Base-by-base conservation (phyloP, 257 asterid species). In the Agastache rugosa region DNA sequence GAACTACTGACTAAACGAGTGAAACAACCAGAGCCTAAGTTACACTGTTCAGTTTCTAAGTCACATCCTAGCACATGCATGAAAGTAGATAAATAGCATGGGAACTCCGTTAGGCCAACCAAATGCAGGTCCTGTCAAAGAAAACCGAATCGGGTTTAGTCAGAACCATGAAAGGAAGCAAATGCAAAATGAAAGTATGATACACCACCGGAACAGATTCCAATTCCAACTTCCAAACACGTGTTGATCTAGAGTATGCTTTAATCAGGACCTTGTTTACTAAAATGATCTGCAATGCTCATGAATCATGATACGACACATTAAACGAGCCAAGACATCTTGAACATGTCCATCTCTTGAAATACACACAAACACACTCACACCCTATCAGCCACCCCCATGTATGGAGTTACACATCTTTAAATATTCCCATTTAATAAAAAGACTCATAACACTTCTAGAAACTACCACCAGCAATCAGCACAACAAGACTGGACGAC, bases 391-490 rank as follows among this genome's bases (percentile, higher is more conserved):
- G 29, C 5, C 34, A 29, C 34, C 5, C 34, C 34, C 34, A 2
- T 29, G 34, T 29, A 29, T 29, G 34, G 34, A 29, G 34, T 29
- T 29, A 3, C 34, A 29, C 34, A 29, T 29, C 34, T 29, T 45
- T 50, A 53, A 53, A 6, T 20, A 42, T 22, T 19, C 35, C 12
- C 37, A 8, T 41, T 3, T 20, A 41, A 23, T 20, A 29, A 63
- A 17, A 17, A 39, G 54, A 22, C n/a, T 63, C 31, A 12, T 7
- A 15, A 39, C 69, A 19, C 34, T 63, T 63, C 69, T 63, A 63
- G 35, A 63, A 63, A 19, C 53, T 39, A 4, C 35, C 69, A 39
- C n/a, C 48, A 63, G 63, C 63, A 55, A 55, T 20, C 62, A 23
- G 34, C 34, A 11, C 15, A 55, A 11, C 15, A 55, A 23, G 25